Evolutionary conservation across 441 rosid genomes (phyloP).

Genomic region (Pelargonium fulgidum): DNA sequence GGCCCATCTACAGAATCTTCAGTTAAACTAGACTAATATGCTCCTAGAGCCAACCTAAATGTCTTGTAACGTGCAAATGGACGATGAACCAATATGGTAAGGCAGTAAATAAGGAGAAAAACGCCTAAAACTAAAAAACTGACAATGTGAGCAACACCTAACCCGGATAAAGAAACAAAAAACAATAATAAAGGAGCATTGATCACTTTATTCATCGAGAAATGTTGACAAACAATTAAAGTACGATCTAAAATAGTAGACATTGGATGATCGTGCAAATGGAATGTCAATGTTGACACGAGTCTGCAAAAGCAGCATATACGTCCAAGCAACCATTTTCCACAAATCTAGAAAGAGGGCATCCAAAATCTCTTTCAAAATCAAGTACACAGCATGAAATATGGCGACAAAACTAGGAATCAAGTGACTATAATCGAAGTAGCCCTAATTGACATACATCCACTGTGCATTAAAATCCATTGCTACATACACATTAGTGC

Average conservation of each 20-base stretch:
- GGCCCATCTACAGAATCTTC: constrained; percentile 4
- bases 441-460: neutral
- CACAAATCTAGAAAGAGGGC: neutral
- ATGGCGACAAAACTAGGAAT: neutral
- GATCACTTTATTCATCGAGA: neutral
- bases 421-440: neutral
- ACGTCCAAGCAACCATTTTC: neutral
- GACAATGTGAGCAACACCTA: neutral
- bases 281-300: neutral
- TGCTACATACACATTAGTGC: neutral
- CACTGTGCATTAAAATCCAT: neutral
- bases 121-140: constrained; percentile 14
- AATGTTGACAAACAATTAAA: neutral
- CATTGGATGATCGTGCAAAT: neutral
- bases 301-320: neutral
- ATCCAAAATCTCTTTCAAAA: neutral
- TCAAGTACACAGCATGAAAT: neutral
- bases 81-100: neutral
- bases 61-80: neutral
- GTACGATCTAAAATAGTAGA: neutral
- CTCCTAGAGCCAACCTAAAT: constrained; percentile 11
- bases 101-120: constrained; percentile 6
- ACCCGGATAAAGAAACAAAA: constrained; percentile 6
- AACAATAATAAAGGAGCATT: neutral
- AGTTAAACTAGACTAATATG: constrained; percentile 6